A percentile compares a stretch with the other conserved stretches of the same genome.
phyloP scores from a whole-genome alignment of 192 early-diverging fungal genomes.

The Rhizophagus prolifer region DNA sequence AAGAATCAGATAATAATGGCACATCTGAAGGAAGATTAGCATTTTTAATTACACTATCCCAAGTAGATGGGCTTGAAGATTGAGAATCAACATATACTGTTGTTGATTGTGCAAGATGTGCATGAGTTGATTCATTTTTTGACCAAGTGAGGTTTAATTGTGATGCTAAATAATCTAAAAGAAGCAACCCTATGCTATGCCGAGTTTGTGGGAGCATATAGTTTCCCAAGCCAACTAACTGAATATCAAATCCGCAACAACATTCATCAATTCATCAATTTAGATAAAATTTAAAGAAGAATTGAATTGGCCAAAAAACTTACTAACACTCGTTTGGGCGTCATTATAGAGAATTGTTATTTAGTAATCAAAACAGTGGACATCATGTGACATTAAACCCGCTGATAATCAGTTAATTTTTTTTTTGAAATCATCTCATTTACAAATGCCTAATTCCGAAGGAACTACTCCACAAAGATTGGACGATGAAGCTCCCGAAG shows the following conservation, averaged over 20 bases:
- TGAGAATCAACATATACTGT: constrained; percentile 28
- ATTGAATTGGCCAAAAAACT: background rate
- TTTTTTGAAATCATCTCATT: too few relatives aligned
- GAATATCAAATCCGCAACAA: background rate
- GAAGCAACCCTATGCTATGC: constrained; percentile 75
- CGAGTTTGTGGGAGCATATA: constrained; percentile 60
- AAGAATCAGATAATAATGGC: too few relatives aligned
- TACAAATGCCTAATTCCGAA: too few relatives aligned
- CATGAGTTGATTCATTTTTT: constrained; percentile 34
- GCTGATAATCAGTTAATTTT: too few relatives aligned
- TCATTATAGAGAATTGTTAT: background rate
- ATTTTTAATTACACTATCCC: background rate
- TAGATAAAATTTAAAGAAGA: background rate
- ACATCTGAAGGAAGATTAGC: background rate
- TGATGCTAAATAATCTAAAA: constrained; percentile 55
- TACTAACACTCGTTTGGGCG: background rate
- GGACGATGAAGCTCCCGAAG: background rate
- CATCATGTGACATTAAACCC: too few relatives aligned
- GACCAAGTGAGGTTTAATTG: constrained; percentile 47
- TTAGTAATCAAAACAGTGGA: too few relatives aligned
- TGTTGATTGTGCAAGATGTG: constrained; percentile 30
- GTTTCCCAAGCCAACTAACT: constrained; percentile 77
- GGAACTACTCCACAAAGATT: background rate
- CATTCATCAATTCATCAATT: background rate
- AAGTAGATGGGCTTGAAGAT: background rate